Evolutionary conservation across 1,284 basidiomycete genomes (phyloP).

Genomic region (Megacollybia platyphylla): DNA sequence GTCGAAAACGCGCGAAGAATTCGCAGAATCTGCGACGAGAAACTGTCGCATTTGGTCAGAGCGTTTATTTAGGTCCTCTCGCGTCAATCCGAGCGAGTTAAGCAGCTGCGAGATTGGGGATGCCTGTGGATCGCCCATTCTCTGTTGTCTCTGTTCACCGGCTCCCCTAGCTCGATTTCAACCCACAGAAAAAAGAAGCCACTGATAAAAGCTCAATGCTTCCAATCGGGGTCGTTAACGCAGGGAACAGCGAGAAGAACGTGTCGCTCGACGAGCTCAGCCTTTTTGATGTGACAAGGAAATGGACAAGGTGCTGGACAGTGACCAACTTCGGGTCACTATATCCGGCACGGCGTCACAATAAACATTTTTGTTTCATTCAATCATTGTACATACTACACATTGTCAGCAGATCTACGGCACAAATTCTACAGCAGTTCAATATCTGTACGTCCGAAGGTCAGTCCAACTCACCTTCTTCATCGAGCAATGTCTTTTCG

Average conservation of each 20-base stretch:
- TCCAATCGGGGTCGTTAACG: too few relatives aligned
- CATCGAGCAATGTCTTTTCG: conserved; percentile 70
- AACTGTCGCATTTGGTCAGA: conserved; percentile 67
- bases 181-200: background rate
- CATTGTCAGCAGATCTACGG: background rate
- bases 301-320: too few relatives aligned
- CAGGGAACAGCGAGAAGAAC: too few relatives aligned
- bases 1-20: conserved; percentile 28
- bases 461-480: conserved; percentile 41
- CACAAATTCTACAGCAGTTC: background rate
- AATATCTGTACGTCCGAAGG: background rate
- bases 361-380: background rate
- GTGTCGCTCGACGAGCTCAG: too few relatives aligned
- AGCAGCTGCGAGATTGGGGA: conserved; percentile 58
- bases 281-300: too few relatives aligned
- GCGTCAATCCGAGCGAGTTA: conserved; percentile 52
- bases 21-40: conserved; percentile 37
- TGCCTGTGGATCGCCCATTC: conserved; percentile 16
- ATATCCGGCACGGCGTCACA: too few relatives aligned
- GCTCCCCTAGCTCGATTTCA: background rate
- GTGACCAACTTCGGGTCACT: too few relatives aligned
- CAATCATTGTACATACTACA: background rate
- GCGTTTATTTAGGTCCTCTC: conserved; percentile 52
- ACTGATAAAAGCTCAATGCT: too few relatives aligned
- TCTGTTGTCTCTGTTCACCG: too few relatives aligned